These are phyloP conservation scores for Sarocladium kiliense DNA, from an alignment of 2,329 filamentous ascomycete genomes.

Conservation along the genomic window DNA sequence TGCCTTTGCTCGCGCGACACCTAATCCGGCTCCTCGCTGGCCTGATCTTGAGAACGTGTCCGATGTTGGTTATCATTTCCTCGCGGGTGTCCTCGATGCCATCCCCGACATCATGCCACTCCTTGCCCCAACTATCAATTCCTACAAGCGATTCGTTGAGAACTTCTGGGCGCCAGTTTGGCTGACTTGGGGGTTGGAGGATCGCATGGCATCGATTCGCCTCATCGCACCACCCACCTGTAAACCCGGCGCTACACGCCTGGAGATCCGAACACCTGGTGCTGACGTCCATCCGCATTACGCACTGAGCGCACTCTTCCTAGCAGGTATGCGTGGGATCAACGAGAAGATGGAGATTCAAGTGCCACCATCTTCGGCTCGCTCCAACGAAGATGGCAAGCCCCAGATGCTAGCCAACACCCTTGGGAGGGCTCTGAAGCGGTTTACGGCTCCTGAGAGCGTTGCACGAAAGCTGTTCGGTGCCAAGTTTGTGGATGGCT, in stretches of 20 bases:
- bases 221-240: conserved; percentile 65
- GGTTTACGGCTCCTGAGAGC: conserved; percentile 59
- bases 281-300: conserved; percentile 68
- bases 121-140: conserved; percentile 69
- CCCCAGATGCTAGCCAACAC: conserved; percentile 62
- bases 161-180: conserved; percentile 79
- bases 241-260: conserved; percentile 62
- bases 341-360: conserved; percentile 65
- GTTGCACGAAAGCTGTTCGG: conserved; percentile 69
- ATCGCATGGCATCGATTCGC: conserved; percentile 65
- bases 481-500: conserved; percentile 70
- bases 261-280: conserved; percentile 67
- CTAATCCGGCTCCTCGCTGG: conserved; percentile 55
- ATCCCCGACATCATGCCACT: conserved; percentile 72
- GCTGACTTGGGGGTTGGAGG: conserved; percentile 70
- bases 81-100: conserved; percentile 65
- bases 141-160: conserved; percentile 72
- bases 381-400: conserved; percentile 39
- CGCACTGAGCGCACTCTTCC: conserved; percentile 63
- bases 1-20: conserved; percentile 57
- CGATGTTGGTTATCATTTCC: conserved; percentile 65
- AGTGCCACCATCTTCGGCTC: conserved; percentile 59
- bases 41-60: conserved; percentile 60
- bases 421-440: conserved; percentile 60
- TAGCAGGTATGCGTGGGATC: conserved; percentile 64